Base-by-base conservation (phyloP, 192 early-diverging fungal species). In the Phycomyces nitens region DNA sequence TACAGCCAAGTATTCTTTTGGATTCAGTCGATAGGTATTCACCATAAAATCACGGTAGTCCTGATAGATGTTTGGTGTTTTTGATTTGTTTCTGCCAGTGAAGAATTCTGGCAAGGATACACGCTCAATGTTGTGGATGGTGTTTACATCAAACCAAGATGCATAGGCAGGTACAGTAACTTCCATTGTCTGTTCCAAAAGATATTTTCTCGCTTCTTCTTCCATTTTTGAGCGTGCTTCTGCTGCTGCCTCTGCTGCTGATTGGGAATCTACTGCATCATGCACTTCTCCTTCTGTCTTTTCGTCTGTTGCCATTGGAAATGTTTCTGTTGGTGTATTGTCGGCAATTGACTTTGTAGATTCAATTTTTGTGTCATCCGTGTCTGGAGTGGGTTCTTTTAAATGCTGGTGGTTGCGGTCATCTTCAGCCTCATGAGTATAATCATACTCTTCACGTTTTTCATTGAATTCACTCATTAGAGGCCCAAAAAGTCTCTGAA, bases 11-110 rank as follows among this genome's bases (percentile, higher is more conserved):
- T 99, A 99, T 73, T 99, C 95, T 14, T 82, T 74, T 4, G 97
- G 95, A 66, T 95, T 96, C 53, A 98, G 82, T 18, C 97, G 89
- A 76, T 97, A 97, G 12, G 91, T 92, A 73, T 96, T 94, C 79
- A 99, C 81, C 94, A 99, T 99, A 66, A 99, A 99, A 75, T 97
- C 92, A 49, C 97, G 88, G 70, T 94, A 94, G 69, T 97, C 95
- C 72, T 89, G 87, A 77, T 97, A 99, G 39, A 98, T 83, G 0
- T 82, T 76, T 0, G 94, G 94, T 16, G 94, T 96, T 66, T 99
- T 99, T 53, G 87, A 91, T 70, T 86, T 86, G 81, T 97, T 97
- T 68, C 88, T 89, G 56, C 82, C 82, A 68, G 90, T 95, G 77
- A 98, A 98, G 71, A 99, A 99, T 78, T 99, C 97, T 42, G 95